A percentile compares a stretch with the other conserved stretches of the same genome.
These are phyloP conservation scores for Bipolaris oryzae DNA, from an alignment of 2,329 filamentous ascomycete species.

Conservation along the genomic window DNA sequence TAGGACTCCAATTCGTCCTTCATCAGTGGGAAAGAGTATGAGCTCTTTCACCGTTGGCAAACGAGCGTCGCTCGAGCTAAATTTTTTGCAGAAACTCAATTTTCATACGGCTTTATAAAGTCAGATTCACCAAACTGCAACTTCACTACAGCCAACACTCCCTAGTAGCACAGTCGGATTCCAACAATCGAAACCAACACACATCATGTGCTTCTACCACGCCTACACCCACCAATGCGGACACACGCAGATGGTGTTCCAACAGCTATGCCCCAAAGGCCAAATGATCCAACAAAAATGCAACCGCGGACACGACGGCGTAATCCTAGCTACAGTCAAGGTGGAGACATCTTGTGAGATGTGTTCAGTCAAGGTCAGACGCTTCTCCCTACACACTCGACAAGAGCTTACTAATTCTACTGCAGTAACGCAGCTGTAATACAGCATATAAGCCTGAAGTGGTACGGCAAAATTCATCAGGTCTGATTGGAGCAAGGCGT, in stretches of 20 bases:
- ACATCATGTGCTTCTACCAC: constrained; percentile 56
- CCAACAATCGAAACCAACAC: not conserved
- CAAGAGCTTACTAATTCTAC: not conserved
- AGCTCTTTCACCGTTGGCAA: not conserved
- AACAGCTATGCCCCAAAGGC: constrained; percentile 36
- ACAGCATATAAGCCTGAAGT: too few relatives aligned
- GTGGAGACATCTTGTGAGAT: constrained; percentile 35
- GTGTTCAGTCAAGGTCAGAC: constrained; percentile 32
- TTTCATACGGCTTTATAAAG: not conserved
- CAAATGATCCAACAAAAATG: constrained; percentile 44
- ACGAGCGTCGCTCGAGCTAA: not conserved
- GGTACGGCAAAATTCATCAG: not conserved
- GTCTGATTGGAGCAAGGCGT: not conserved
- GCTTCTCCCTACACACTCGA: not conserved
- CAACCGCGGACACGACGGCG: constrained; percentile 36
- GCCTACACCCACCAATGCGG: constrained; percentile 55
- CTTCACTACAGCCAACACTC: not conserved
- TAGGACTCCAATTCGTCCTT: not conserved
- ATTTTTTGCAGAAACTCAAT: not conserved
- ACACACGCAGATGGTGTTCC: constrained; percentile 50
- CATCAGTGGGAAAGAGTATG: too few relatives aligned
- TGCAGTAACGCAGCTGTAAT: not conserved
- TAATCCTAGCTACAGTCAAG: constrained; percentile 39
- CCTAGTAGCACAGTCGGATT: not conserved
- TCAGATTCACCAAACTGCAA: not conserved